These are phyloP conservation scores for Taxawa tesnikishii DNA, from an alignment of 2,329 filamentous ascomycete genomes.

Conservation along the genomic window DNA sequence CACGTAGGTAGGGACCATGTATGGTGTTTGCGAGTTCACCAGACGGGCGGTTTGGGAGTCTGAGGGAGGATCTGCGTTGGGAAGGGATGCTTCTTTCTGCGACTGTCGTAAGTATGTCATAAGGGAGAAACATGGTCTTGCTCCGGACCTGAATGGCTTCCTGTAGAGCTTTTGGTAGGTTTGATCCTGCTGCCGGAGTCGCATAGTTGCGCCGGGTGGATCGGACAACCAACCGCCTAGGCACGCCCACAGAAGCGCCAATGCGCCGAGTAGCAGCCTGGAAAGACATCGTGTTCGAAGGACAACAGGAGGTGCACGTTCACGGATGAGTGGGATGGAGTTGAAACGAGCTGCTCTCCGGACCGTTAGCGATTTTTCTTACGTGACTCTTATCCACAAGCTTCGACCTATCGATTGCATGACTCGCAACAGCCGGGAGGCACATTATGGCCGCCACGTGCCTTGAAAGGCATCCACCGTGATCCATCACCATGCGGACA, in stretches of 20 bases:
- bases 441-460: no score
- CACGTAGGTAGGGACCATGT: slow-evolving; percentile 92
- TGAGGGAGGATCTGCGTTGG: slow-evolving; percentile 59
- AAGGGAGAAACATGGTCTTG: slow-evolving; percentile 6
- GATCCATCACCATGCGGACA: no score
- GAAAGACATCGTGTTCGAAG: slow-evolving; percentile 14
- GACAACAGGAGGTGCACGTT: no score
- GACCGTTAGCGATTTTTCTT: no score
- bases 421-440: no score
- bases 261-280: slow-evolving; percentile 13
- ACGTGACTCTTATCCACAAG: no score
- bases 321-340: no score
- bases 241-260: slow-evolving; percentile 9
- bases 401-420: no score
- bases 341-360: no score
- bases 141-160: slow-evolving; percentile 31
- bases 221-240: slow-evolving; percentile 4
- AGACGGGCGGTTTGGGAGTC: slow-evolving; percentile 66
- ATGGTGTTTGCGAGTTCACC: slow-evolving; percentile 64
- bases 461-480: no score
- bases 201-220: slow-evolving; percentile 18
- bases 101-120: slow-evolving; percentile 8
- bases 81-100: slow-evolving; percentile 37
- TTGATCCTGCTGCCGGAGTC: slow-evolving; percentile 27
- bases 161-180: slow-evolving; percentile 26